phyloP scores from a whole-genome alignment of 192 early-diverging fungal species.

The Entomortierella parvispora region DNA sequence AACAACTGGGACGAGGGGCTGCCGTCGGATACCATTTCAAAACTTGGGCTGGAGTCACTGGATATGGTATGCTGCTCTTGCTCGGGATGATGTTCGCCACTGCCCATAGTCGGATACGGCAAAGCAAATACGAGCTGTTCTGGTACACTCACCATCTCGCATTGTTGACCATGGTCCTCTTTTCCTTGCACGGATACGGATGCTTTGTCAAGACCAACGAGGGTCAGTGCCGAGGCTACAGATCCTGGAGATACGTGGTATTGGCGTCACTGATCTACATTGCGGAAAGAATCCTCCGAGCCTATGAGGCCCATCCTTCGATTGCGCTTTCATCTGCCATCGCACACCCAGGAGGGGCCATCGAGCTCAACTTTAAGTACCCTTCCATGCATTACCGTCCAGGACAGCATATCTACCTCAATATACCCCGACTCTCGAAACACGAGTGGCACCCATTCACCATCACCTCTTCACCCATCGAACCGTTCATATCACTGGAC shows the following conservation, averaged over 20 bases:
- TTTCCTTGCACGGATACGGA: conserved; percentile 74
- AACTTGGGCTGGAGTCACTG: conserved; percentile 68
- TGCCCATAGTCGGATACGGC: conserved; percentile 66
- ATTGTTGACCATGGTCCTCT: conserved; percentile 64
- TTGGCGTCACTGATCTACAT: conserved; percentile 64
- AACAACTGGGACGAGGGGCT: conserved; percentile 23
- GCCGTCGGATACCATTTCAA: conserved; percentile 50
- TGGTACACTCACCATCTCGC: conserved; percentile 84
- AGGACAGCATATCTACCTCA: conserved; percentile 82
- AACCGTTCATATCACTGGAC: conserved; percentile 51
- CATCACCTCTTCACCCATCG: conserved; percentile 56
- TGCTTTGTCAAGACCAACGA: conserved; percentile 63
- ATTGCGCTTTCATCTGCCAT: conserved; percentile 73
- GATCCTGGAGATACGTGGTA: conserved; percentile 63
- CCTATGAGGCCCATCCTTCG: conserved; percentile 55
- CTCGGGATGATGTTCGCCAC: conserved; percentile 72
- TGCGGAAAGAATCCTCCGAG: conserved; percentile 71
- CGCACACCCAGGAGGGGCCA: conserved; percentile 75
- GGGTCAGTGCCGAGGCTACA: conserved; percentile 51
- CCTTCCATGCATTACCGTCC: conserved; percentile 53
- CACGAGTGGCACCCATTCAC: conserved; percentile 86
- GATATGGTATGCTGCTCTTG: conserved; percentile 72
- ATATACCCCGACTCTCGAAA: conserved; percentile 72
- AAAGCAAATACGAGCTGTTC: conserved; percentile 76
- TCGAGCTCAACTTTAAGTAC: conserved; percentile 73